Base-by-base conservation (phyloP, 805 yeast species). In the Myxozyma mucilagina region DNA sequence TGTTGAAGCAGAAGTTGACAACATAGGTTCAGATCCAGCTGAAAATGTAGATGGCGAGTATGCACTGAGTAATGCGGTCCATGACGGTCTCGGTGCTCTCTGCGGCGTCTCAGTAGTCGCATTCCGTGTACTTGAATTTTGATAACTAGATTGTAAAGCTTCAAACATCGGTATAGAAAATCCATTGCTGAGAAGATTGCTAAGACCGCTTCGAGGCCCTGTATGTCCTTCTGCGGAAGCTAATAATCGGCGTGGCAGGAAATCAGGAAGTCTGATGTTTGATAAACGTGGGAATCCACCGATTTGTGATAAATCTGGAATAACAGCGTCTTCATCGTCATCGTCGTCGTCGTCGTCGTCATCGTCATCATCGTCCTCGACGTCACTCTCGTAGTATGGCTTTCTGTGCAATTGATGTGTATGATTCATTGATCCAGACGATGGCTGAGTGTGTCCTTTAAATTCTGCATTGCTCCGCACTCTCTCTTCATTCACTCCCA, bases 201-300 rank as follows among this genome's bases (percentile, higher is more conserved):
- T 39, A 35, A 50, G 36, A 4, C 54, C 54, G 18, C 54, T 32
- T 13, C 54, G 54, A 13, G 54, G 47, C 1, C 45, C 24, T 7
- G 42, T 29, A 36, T 35, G 31, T 8, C 44, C 47, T 13, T 42
- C 49, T n/a, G 41, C 60, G 34, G 48, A 36, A 9, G 60, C 58
- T 7, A 53, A 43, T 29, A 53, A 47, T 24, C 60, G 52, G 16
- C 64, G 54, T 5, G 64, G 64, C 14, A 59, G n/a, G 24, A 59
- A 52, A 34, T 62, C 66, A 14, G 61, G 61, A 18, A 62, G 49
- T 14, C 64, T 47, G 16, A 62, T 59, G 16, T 42, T n/a, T 24
- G 59, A 49, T 13, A 62, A 49, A 13, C 61, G 56, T 11, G 66
- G 66, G 24, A 63, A 57, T 8, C 66, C 66, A 16, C 66, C 66